Evolutionary conservation across 1,139 yeast genomes (phyloP), one percentile per base, ranked within the genome.

Genomic region (Hansenula anomala): DNA sequence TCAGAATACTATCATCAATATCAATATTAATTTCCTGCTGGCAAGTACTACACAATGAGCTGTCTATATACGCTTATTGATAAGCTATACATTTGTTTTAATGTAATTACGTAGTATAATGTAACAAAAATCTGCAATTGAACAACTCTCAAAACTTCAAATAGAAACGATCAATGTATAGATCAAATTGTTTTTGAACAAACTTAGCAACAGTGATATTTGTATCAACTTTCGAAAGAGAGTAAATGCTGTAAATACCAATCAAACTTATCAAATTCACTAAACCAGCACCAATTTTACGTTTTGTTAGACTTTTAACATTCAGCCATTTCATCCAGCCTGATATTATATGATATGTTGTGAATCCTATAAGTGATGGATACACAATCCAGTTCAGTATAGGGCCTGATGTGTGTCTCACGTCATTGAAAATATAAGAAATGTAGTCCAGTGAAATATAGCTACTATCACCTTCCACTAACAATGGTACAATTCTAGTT

Each of bases 401-500:
- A 5, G 54, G 51, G 6, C 55, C 40, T 26, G 51, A 30, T n/a
- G 41, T 18, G n/a, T 54, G 53, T 22, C 42, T 41, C 13, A 36
- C 32, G 6, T 34, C 33, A 38, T 56, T 50, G 28, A 75, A 56
- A 11, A 71, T 63, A 52, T 70, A 73, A 3, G 77, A 52, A 12
- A 83, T 65, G 51, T 69, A 84, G 17, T 73, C 73, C 35, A 85
- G 60, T 28, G 67, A 69, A 23, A 85, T 59, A 42, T 76, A 62
- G 1, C 83, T 70, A 9, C 82, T 73, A 55, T 83, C 94, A 1
- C 88, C 92, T 42, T 81, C 84, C 1, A 75, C 64, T 3, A 50
- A 18, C 19, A 63, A 39, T 0, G 94, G 90, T 0, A 66, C 63
- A 13, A 67, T 40, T 36, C 89, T 61, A 46, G 74, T 68, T 36